phyloP scores from a whole-genome alignment of 2,329 filamentous ascomycete genomes.

The Hymenoscyphus occultus region DNA sequence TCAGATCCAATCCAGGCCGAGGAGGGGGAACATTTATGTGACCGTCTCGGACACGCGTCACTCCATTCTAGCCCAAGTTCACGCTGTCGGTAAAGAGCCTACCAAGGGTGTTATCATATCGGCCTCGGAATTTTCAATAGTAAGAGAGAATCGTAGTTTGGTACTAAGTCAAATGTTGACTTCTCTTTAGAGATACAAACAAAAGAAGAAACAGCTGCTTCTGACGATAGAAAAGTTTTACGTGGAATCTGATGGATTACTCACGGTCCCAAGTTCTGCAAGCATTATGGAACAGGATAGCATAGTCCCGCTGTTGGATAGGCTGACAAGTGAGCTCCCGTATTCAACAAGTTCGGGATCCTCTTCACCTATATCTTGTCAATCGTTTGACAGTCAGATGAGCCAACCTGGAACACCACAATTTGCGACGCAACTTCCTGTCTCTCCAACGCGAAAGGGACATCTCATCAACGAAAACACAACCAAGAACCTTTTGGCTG shows the following conservation, averaged over 20 bases:
- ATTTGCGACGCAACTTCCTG: not conserved
- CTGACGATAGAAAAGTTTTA: slow-evolving; percentile 30
- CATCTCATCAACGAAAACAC: not conserved
- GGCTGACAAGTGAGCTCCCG: slow-evolving; percentile 1
- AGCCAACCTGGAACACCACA: not conserved
- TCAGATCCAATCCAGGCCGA: slow-evolving; percentile 1
- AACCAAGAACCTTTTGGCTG: not conserved
- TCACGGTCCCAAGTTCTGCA: slow-evolving; percentile 30
- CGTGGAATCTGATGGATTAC: slow-evolving; percentile 31
- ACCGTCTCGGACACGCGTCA: slow-evolving; percentile 10
- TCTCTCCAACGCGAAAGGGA: not conserved
- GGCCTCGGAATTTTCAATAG: slow-evolving; percentile 18
- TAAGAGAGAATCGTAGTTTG: not conserved
- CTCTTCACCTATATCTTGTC: not conserved
- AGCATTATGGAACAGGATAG: slow-evolving; percentile 18
- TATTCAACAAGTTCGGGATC: not conserved
- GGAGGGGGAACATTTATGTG: not conserved
- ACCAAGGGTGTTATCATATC: slow-evolving; percentile 15
- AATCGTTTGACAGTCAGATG: not conserved
- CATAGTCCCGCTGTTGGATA: slow-evolving; percentile 1
- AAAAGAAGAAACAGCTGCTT: slow-evolving; percentile 16
- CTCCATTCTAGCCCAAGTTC: slow-evolving; percentile 7
- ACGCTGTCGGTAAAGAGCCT: not conserved
- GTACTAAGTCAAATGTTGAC: not conserved
- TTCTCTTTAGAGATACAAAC: not conserved